Conservation (phyloP, 2,329 filamentous ascomycete genomes). For the Huntiella moniliformis region DNA sequence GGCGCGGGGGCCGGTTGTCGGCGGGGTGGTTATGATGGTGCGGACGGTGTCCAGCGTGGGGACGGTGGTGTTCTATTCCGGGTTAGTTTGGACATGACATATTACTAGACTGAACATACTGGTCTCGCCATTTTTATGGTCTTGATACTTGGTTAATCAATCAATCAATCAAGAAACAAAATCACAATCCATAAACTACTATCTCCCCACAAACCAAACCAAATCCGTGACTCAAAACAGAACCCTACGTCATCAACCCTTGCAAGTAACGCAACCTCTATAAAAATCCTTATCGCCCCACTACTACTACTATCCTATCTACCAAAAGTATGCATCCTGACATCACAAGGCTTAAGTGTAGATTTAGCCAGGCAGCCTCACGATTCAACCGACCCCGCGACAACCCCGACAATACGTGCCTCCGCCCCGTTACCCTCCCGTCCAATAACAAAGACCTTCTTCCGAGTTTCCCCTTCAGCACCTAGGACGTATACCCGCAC, state of each 20-base stretch:
- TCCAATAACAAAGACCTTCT: conserved; percentile 65
- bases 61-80: conserved; percentile 22
- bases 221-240: conserved; percentile 2
- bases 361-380: conserved; percentile 19
- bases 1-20: conserved; percentile 20
- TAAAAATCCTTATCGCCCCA: too few relatives aligned
- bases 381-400: conserved; percentile 60
- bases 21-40: conserved; percentile 23
- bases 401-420: conserved; percentile 53
- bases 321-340: too few relatives aligned
- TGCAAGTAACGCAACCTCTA: too few relatives aligned
- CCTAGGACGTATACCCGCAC: conserved; percentile 58
- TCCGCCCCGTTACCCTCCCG: conserved; percentile 36
- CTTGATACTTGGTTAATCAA: neutral
- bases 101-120: conserved; percentile 13
- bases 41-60: conserved; percentile 29
- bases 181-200: neutral
- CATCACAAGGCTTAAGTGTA: too few relatives aligned
- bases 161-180: neutral
- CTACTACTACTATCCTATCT: too few relatives aligned
- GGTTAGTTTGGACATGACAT: neutral
- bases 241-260: too few relatives aligned
- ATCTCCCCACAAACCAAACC: neutral
- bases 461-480: conserved; percentile 28
- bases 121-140: conserved; percentile 16